Percentiles rank a stretch among this genome's conserved stretches.
Evolutionary conservation across 257 asterid species (phyloP).

Genomic region (Solanum phureja): DNA sequence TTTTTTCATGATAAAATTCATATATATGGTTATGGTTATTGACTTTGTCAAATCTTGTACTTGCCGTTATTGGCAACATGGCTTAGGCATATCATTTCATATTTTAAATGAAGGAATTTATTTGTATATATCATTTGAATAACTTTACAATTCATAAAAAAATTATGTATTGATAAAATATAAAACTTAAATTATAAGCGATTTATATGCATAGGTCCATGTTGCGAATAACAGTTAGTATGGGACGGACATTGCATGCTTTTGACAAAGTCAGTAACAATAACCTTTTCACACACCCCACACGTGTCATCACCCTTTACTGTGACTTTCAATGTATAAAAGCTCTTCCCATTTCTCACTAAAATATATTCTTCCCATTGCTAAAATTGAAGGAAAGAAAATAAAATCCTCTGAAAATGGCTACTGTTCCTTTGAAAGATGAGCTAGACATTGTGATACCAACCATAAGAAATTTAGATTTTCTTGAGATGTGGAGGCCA

Average conservation of each 20-base stretch:
- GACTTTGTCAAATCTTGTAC: not conserved
- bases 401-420: slow-evolving; percentile 15
- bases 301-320: slow-evolving; percentile 13
- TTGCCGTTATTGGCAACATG: not conserved
- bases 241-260: not conserved
- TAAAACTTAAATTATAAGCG: not conserved
- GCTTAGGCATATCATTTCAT: not conserved
- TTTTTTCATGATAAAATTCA: not conserved
- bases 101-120: not conserved
- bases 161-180: no score
- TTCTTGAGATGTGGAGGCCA: slow-evolving; percentile 93
- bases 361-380: not conserved
- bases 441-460: slow-evolving; percentile 91
- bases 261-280: slow-evolving; percentile 45
- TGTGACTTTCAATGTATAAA: not conserved
- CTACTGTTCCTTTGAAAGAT: slow-evolving; percentile 47
- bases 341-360: not conserved
- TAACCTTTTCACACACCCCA: not conserved
- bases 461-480: slow-evolving; percentile 79
- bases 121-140: not conserved
- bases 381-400: not conserved
- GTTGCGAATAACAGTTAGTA: slow-evolving; percentile 13
- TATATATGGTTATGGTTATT: not conserved
- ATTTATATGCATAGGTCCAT: not conserved
- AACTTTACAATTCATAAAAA: not conserved